These are phyloP conservation scores for Cyphellophora attinorum DNA, from an alignment of 2,329 filamentous ascomycete species.

Conservation along the genomic window DNA sequence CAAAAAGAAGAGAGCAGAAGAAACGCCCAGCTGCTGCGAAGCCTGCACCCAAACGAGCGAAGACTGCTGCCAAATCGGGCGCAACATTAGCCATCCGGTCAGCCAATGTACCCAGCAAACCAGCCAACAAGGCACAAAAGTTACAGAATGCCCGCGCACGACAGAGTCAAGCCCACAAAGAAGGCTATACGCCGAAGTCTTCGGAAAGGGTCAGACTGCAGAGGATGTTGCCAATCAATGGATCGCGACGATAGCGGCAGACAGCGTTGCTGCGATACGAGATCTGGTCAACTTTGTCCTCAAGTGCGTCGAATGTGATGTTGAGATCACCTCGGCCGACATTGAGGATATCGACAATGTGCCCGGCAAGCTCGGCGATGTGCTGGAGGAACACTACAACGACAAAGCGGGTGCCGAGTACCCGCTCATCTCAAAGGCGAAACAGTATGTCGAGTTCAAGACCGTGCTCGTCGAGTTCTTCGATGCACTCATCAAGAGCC, in stretches of 20 bases:
- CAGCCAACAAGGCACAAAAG: slow-evolving; percentile 27
- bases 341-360: slow-evolving; percentile 85
- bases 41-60: slow-evolving; percentile 44
- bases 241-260: slow-evolving; percentile 46
- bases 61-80: slow-evolving; percentile 37
- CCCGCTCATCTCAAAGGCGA: slow-evolving; percentile 75
- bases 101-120: slow-evolving; percentile 31
- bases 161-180: slow-evolving; percentile 43
- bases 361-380: slow-evolving; percentile 64
- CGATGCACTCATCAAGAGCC: slow-evolving; percentile 60
- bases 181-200: slow-evolving; percentile 55
- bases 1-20: slow-evolving; percentile 28
- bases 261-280: slow-evolving; percentile 45
- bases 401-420: slow-evolving; percentile 80
- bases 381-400: slow-evolving; percentile 74
- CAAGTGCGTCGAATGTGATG: slow-evolving; percentile 66
- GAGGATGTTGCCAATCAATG: slow-evolving; percentile 50
- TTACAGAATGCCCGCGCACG: slow-evolving; percentile 41
- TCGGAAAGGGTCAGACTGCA: slow-evolving; percentile 43
- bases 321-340: slow-evolving; percentile 70
- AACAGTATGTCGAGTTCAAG: slow-evolving; percentile 68
- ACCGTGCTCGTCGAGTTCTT: slow-evolving; percentile 72
- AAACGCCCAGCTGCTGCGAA: slow-evolving; percentile 28
- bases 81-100: slow-evolving; percentile 47
- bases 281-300: slow-evolving; percentile 55